phyloP scores from a whole-genome alignment of 2,329 filamentous ascomycete species.

The Ceratocystis alfenasii region DNA sequence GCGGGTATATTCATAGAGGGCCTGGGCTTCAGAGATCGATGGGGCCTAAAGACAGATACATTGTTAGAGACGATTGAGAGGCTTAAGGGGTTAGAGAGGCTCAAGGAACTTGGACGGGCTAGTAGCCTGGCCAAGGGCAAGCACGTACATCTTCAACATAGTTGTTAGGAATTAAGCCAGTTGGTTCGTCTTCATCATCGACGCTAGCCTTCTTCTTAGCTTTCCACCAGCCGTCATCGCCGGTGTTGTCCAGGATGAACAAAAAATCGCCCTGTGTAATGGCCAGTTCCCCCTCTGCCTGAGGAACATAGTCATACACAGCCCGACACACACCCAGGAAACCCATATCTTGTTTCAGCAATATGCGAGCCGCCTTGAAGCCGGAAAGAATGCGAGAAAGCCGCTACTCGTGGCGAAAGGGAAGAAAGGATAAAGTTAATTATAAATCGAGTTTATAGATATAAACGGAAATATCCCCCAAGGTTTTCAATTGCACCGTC shows the following conservation, averaged over 20 bases:
- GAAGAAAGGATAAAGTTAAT: background rate
- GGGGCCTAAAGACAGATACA: conserved; percentile 36
- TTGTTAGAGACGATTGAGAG: conserved; percentile 9
- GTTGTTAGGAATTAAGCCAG: conserved; percentile 83
- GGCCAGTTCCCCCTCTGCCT: conserved; percentile 72
- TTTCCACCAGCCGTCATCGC: conserved; percentile 82
- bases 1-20: conserved; percentile 95
- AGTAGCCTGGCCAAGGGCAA: conserved; percentile 14
- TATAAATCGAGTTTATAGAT: background rate
- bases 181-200: conserved; percentile 82
- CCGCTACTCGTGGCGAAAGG: background rate
- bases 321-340: conserved; percentile 87
- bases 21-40: conserved; percentile 55
- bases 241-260: conserved; percentile 73
- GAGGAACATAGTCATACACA: conserved; percentile 83
- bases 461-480: background rate
- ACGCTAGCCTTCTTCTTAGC: conserved; percentile 77
- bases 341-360: conserved; percentile 48
- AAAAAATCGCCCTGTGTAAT: conserved; percentile 79
- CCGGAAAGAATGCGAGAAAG: background rate
- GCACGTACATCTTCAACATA: conserved; percentile 73
- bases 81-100: no score
- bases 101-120: background rate
- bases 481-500: background rate
- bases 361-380: background rate